phyloP scores from a whole-genome alignment of 2,329 filamentous ascomycete genomes.

The Talaromyces sp. region DNA sequence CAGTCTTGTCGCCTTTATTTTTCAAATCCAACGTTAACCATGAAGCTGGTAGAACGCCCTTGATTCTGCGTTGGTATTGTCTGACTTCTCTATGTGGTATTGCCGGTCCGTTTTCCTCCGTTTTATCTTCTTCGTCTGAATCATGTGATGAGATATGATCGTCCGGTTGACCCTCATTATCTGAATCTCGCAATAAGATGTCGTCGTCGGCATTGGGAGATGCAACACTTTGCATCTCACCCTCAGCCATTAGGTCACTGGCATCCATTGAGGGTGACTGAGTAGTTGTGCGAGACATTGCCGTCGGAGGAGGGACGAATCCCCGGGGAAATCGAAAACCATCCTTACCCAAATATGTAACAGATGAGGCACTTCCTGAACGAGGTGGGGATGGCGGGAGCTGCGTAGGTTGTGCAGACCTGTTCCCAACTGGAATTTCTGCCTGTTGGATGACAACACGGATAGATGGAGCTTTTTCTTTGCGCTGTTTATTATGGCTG shows the following conservation, averaged over 20 bases:
- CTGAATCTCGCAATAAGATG: not conserved
- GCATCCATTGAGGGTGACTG: conserved; percentile 17
- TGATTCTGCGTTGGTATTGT: conserved; percentile 37
- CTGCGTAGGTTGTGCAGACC: conserved; percentile 25
- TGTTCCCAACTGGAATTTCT: conserved; percentile 13
- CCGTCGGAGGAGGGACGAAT: conserved; percentile 28
- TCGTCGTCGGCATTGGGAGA: not conserved
- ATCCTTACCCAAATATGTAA: conserved; percentile 19
- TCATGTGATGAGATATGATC: not conserved
- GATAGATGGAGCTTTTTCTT: conserved; percentile 16
- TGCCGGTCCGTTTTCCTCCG: not conserved
- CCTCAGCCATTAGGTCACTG: conserved; percentile 16
- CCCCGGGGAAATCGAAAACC: conserved; percentile 36
- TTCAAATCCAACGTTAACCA: conserved; percentile 41
- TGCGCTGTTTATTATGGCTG: conserved; percentile 12
- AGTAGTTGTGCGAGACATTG: conserved; percentile 21
- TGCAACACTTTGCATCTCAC: conserved; percentile 14
- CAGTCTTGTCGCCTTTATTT: conserved; percentile 24
- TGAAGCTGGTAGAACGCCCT: conserved; percentile 47
- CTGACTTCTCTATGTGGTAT: conserved; percentile 26
- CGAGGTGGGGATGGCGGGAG: conserved; percentile 38
- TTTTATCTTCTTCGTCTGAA: conserved; percentile 16
- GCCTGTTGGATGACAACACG: conserved; percentile 26
- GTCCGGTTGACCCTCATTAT: conserved; percentile 7
- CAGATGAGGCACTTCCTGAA: conserved; percentile 31